Percentiles rank a stretch among this genome's conserved stretches.
Conservation (phyloP, 2,329 filamentous ascomycete genomes). For the Cordyceps farinosa region DNA sequence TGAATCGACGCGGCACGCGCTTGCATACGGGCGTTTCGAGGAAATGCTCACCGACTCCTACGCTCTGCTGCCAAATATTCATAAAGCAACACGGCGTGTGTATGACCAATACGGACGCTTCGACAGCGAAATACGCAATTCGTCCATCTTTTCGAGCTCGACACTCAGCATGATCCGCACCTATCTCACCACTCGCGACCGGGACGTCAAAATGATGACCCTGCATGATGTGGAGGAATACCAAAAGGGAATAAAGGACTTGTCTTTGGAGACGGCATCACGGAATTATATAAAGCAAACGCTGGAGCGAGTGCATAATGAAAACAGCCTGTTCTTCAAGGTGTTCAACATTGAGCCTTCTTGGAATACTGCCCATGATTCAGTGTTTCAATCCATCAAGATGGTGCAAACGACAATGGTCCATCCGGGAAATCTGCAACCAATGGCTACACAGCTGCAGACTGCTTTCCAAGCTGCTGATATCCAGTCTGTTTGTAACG, state of each 20-base stretch:
- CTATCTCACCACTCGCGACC: slow-evolving; percentile 51
- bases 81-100: slow-evolving; percentile 47
- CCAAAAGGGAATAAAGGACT: slow-evolving; percentile 47
- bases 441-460: slow-evolving; percentile 49
- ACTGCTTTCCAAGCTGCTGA: slow-evolving; percentile 45
- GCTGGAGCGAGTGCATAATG: slow-evolving; percentile 55
- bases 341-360: slow-evolving; percentile 55
- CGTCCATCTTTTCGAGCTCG: slow-evolving; percentile 52
- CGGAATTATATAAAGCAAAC: slow-evolving; percentile 58
- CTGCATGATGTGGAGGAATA: slow-evolving; percentile 55
- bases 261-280: slow-evolving; percentile 51
- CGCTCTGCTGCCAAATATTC: slow-evolving; percentile 53
- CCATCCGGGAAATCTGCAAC: slow-evolving; percentile 52
- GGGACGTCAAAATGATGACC: slow-evolving; percentile 49
- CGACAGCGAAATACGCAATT: slow-evolving; percentile 39
- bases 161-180: slow-evolving; percentile 52
- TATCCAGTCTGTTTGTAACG: slow-evolving; percentile 49
- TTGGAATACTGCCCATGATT: slow-evolving; percentile 47
- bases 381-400: slow-evolving; percentile 50
- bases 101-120: slow-evolving; percentile 51
- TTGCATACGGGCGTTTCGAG: slow-evolving; percentile 58
- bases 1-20: slow-evolving; percentile 55
- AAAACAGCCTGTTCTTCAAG: slow-evolving; percentile 50
- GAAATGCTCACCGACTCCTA: slow-evolving; percentile 57
- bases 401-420: slow-evolving; percentile 48